A percentile compares a stretch with the other conserved stretches of the same genome.
These are phyloP conservation scores for Pistacia integerrima DNA, from an alignment of 345 rosid species.

Conservation along the genomic window DNA sequence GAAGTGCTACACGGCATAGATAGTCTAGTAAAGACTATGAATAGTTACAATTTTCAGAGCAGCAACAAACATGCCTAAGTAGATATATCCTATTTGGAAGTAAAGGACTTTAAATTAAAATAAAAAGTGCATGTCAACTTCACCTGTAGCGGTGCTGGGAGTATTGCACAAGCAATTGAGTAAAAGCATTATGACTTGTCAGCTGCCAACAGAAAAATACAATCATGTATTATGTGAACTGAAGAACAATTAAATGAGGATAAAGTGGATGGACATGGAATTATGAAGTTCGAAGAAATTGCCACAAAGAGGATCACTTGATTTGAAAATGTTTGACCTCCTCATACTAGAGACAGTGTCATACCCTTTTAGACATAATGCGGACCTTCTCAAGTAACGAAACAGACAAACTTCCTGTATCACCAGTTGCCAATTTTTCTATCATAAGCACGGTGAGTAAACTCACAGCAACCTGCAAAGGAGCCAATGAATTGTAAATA, in stretches of 20 bases:
- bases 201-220: constrained; percentile 53
- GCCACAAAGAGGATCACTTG: not conserved
- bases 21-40: not conserved
- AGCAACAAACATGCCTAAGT: not conserved
- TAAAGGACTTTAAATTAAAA: not conserved
- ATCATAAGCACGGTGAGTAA: constrained; percentile 68
- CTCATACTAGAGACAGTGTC: constrained; percentile 18
- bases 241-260: not conserved
- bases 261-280: not conserved
- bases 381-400: constrained; percentile 64
- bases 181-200: constrained; percentile 70
- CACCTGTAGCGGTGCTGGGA: constrained; percentile 78
- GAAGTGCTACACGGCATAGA: not conserved
- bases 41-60: not conserved
- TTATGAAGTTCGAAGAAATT: not conserved
- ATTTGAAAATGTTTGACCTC: not conserved
- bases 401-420: constrained; percentile 65
- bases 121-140: constrained; percentile 12
- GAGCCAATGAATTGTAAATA: constrained; percentile 12
- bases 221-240: constrained; percentile 18
- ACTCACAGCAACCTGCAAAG: constrained; percentile 70
- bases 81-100: constrained; percentile 1
- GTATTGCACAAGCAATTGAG: constrained; percentile 69
- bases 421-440: constrained; percentile 57
- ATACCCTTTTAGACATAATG: constrained; percentile 51